These are phyloP conservation scores for Talaromyces liani DNA, from an alignment of 495 filamentous ascomycete genomes.

Conservation along the genomic window DNA sequence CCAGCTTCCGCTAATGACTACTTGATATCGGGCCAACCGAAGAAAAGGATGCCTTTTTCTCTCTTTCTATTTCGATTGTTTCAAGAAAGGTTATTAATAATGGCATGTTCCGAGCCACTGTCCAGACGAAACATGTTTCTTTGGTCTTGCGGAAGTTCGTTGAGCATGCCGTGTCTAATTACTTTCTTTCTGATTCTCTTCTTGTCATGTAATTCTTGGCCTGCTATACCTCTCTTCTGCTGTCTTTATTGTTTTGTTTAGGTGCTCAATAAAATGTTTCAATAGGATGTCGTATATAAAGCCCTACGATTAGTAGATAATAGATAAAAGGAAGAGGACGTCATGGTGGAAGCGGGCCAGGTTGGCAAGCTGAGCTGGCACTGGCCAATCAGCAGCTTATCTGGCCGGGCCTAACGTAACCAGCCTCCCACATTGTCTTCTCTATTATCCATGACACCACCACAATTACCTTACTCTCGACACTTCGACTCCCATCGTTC, in stretches of 20 bases:
- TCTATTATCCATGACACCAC: not conserved
- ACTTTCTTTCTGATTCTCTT: slow-evolving; percentile 31
- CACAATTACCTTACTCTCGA: not conserved
- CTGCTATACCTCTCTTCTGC: slow-evolving; percentile 40
- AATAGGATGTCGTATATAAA: not conserved
- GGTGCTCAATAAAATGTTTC: not conserved
- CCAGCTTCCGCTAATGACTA: slow-evolving; percentile 27
- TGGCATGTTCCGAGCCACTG: not conserved
- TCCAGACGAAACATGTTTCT: slow-evolving; percentile 5
- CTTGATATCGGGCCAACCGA: slow-evolving; percentile 24
- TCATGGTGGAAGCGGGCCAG: slow-evolving; percentile 3
- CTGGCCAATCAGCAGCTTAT: slow-evolving; percentile 7
- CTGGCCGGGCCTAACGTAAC: not conserved
- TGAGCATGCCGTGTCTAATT: slow-evolving; percentile 12
- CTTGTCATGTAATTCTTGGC: slow-evolving; percentile 46
- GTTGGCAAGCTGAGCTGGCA: not conserved
- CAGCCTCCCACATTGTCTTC: slow-evolving; percentile 9
- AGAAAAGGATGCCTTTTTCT: slow-evolving; percentile 15
- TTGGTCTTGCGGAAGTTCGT: not conserved
- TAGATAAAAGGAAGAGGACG: not conserved
- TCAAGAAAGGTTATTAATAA: slow-evolving; percentile 15
- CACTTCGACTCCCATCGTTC: not conserved
- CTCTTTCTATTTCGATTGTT: slow-evolving; percentile 13
- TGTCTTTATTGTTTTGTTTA: slow-evolving; percentile 15
- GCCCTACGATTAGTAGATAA: too few species aligned